Conservation (phyloP, 768 basidiomycete genomes). For the Suillus spraguei region DNA sequence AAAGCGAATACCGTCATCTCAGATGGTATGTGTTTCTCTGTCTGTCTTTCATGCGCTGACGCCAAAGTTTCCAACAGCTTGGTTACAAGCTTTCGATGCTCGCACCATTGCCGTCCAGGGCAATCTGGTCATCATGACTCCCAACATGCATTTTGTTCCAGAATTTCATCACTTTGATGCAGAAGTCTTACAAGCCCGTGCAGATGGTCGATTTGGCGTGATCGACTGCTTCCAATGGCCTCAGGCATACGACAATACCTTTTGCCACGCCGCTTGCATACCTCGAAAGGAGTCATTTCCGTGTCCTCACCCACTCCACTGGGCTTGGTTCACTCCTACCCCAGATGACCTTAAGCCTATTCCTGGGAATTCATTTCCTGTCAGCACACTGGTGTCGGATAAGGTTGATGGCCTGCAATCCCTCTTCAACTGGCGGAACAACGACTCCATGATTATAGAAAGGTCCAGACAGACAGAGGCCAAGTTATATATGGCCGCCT, state of each 20-base stretch:
- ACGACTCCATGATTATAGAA: neutral
- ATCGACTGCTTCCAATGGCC: conserved; percentile 12
- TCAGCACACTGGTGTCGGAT: conserved; percentile 4
- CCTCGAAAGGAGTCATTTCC: conserved; percentile 7
- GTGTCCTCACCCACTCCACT: conserved; percentile 6
- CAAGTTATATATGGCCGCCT: neutral
- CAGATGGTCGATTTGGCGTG: neutral
- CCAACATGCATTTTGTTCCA: conserved; percentile 1
- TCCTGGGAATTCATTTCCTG: conserved; percentile 3
- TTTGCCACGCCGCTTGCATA: neutral
- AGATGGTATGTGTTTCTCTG: neutral
- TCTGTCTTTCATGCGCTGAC: neutral
- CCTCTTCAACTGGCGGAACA: neutral
- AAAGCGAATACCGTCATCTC: neutral
- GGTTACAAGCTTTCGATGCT: neutral
- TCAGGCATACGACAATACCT: neutral
- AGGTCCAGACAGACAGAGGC: neutral
- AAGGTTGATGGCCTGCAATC: conserved; percentile 8
- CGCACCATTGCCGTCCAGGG: neutral
- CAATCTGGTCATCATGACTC: neutral
- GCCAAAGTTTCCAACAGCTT: neutral
- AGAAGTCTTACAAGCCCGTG: neutral
- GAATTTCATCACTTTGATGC: neutral
- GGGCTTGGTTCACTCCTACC: conserved; percentile 12
- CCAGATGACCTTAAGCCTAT: neutral